These are phyloP conservation scores for Oryza punctata DNA, from an alignment of 176 grass and related monocot genomes.

Conservation along the genomic window DNA sequence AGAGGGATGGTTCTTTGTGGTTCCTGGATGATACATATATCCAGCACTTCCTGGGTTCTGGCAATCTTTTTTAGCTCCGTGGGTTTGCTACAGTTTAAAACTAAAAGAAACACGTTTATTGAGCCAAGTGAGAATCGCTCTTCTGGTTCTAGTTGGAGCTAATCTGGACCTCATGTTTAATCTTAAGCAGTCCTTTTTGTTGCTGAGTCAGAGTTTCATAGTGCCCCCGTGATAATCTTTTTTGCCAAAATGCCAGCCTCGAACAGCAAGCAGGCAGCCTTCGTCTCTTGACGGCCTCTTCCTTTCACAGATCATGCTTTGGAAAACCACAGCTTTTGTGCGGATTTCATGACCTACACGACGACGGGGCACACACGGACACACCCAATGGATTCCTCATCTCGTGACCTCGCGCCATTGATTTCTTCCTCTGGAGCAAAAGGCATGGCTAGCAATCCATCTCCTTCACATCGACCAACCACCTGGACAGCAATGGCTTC, in stretches of 20 bases:
- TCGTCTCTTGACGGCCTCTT: slow-evolving; percentile 18
- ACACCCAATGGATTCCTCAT: slow-evolving; percentile 7
- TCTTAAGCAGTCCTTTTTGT: not conserved
- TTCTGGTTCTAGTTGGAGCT: not conserved
- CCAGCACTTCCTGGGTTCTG: too few species aligned
- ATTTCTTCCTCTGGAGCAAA: slow-evolving; percentile 29
- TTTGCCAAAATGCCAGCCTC: slow-evolving; percentile 21
- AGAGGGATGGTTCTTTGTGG: not conserved
- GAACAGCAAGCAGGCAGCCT: not conserved
- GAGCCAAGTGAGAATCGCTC: not conserved
- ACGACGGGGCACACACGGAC: not conserved
- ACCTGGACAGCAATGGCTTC: slow-evolving; percentile 46
- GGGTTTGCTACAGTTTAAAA: not conserved
- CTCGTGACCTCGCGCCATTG: slow-evolving; percentile 65
- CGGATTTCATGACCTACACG: slow-evolving; percentile 14
- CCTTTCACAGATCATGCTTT: slow-evolving; percentile 23
- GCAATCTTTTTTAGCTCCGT: not conserved
- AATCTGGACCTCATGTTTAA: not conserved
- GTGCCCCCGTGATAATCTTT: slow-evolving; percentile 36
- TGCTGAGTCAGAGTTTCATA: not conserved
- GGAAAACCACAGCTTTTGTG: slow-evolving; percentile 23
- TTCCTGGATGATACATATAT: not conserved
- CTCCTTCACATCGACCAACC: slow-evolving; percentile 52
- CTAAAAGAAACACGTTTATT: not conserved
- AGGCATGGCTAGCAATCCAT: slow-evolving; percentile 50